Base-by-base conservation (phyloP, 768 basidiomycete species). In the Mycena rosella region DNA sequence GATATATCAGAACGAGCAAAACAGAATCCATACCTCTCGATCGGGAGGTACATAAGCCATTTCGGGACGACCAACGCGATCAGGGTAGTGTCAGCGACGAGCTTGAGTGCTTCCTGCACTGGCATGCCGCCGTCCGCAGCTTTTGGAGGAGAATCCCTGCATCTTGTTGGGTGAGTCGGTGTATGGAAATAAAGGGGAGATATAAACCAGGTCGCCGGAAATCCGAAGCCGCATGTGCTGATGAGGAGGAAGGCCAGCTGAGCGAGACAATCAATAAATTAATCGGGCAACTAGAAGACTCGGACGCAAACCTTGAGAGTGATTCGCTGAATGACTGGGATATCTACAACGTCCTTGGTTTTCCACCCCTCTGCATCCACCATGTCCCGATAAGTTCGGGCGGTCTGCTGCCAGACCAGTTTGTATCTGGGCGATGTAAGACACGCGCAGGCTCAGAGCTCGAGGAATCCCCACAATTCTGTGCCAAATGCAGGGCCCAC, bases 201-300 rank as follows among this genome's bases (percentile, higher is more conserved):
- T 11, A 18, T 4, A 47, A 4, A 69, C 85, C 84, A 86, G 36
- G 76, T 76, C 56, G 84, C 82, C 0, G 78, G 72, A 44, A 86
- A 81, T 5, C 85, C 86, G 53, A 86, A 85, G 2, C 82, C 85
- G 62, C 85, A 86, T 69, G 75, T 80, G 13, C 80, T 82, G 26
- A 87, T 79, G 15, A 85, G 73, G 18, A 85, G 68, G 14, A 86
- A 77, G 5, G 85, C 81, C 18, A 84, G 64, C 85, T 86, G 42
- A 7, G 48, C 17, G 42, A 27, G 52, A 26, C 42, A n/a, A n/a
- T n/a, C 36, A 51, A 26, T n/a, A 22, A n/a, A 36, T 48, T 29
- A 45, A n/a, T 32, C 17, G 9, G 38, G 0, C 44, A 29, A 59
- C 20, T 24, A 53, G 20, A 47, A 40, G 5, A 18, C 30, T 24